Base-by-base conservation (phyloP, 1,284 basidiomycete genomes). In the Salmacisia buchloeana region DNA sequence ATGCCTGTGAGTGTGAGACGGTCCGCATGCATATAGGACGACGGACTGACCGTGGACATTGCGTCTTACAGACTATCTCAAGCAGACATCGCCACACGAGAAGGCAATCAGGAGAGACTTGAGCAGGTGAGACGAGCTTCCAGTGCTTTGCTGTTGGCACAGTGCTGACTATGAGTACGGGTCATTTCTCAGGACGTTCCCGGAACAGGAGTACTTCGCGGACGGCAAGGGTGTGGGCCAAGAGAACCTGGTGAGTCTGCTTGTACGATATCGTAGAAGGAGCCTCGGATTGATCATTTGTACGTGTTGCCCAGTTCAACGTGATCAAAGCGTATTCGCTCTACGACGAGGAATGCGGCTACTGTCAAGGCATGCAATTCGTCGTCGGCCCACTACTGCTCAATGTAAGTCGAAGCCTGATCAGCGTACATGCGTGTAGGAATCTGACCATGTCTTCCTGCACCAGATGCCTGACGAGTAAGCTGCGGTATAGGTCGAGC, bases 291-390 rank as follows among this genome's bases (percentile, higher is more conserved):
- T 13, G 2, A 18, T n/a, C n/a, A n/a, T n/a, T n/a, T n/a, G n/a
- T n/a, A n/a, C n/a, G n/a, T n/a, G n/a, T 39, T 9, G 29, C 9
- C 23, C 6, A 39, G 56, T 97, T 94, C 83, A 97, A 97, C 79
- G 94, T 99, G 56, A 85, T 97, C 45, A 97, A 97, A 81, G 96
- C 94, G 7, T 98, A 97, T 80, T 96, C 93, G 33, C 78, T 98
- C 85, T 93, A 94, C 81, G 94, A 98, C 80, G 85, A 89, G 18
- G 89, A 93, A 80, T 94, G 97, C 18, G 94, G 94, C 2, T 98
- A 98, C 76, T 97, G 94, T 69, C 94, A 98, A 82, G 94, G 94
- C n/a, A 77, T 79, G 76, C 73, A 74, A 1, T 98, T 98, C 79
- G 88, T 98, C 60, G 94, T 94, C 2, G 96, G 94, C 0, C 90